Conservation (phyloP, 345 rosid species). For the Boechera retrofracta region DNA sequence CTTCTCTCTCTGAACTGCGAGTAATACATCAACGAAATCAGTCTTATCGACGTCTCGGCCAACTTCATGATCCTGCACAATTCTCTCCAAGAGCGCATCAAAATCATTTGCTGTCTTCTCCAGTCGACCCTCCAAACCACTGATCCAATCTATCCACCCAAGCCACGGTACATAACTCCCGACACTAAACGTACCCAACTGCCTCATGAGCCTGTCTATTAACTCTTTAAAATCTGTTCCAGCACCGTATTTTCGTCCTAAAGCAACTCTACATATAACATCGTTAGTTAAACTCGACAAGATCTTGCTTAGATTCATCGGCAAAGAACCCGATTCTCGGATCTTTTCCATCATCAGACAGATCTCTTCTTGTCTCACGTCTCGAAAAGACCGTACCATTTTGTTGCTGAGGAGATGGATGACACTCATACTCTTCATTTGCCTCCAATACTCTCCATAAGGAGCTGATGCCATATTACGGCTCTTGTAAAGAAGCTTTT, state of each 20-base stretch:
- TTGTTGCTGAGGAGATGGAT: slow-evolving; percentile 57
- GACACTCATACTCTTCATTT: slow-evolving; percentile 57
- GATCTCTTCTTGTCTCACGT: slow-evolving; percentile 58
- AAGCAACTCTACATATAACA: slow-evolving; percentile 58
- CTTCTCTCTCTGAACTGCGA: slow-evolving; percentile 45
- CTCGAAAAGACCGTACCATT: slow-evolving; percentile 51
- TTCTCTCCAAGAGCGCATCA: slow-evolving; percentile 44
- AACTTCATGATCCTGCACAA: slow-evolving; percentile 42
- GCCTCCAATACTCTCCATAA: slow-evolving; percentile 79
- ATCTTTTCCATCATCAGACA: slow-evolving; percentile 44
- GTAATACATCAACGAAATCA: slow-evolving; percentile 43
- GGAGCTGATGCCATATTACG: slow-evolving; percentile 55
- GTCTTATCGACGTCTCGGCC: neutral
- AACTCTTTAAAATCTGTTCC: slow-evolving; percentile 50
- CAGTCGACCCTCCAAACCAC: slow-evolving; percentile 36
- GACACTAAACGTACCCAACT: slow-evolving; percentile 47
- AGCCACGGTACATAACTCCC: slow-evolving; percentile 67
- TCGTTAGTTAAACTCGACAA: slow-evolving; percentile 46
- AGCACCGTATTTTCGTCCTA: slow-evolving; percentile 62
- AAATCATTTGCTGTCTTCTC: slow-evolving; percentile 42
- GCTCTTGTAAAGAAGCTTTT: slow-evolving; percentile 49
- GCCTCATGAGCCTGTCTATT: slow-evolving; percentile 36
- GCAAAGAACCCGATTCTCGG: slow-evolving; percentile 15
- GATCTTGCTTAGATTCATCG: slow-evolving; percentile 52
- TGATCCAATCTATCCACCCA: slow-evolving; percentile 48